Base-by-base conservation (phyloP, 2,329 filamentous ascomycete genomes). In the Chrysoporthe puriensis region DNA sequence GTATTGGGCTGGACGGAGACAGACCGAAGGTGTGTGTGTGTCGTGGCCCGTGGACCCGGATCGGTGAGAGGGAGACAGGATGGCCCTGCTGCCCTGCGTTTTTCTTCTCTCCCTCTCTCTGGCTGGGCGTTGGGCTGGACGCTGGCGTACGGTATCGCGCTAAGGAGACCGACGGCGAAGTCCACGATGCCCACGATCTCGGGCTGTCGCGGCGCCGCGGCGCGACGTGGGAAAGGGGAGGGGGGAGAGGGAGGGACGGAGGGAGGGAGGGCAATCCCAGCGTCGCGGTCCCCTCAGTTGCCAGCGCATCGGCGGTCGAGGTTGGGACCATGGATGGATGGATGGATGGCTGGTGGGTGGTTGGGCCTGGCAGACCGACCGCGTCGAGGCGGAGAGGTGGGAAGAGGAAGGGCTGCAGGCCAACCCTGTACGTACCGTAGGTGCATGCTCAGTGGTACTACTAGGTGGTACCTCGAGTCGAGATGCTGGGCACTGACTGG, bases 221-320 rank as follows among this genome's bases (percentile, higher is more conserved):
- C 44, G 26, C 32, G 52, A 16, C 14, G 8, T 21, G 26, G 43
- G 18, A 50, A 40, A 18, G 40, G 44, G 16, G 26, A 16, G n/a
- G 44, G 26, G 26, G 26, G 26, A 26, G 26, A 26, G 26, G 26
- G 26, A 26, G 26, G 26, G 26, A 26, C 26, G 26, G 46, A 46
- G 46, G 52, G 54, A 64, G 63, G 61, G 52, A 63, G 61, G 61
- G 32, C 3, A 63, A 58, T 48, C 63, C 63, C 54, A 58, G 63
- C 18, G 54, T 32, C 42, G 14, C 16, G 18, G 54, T 58, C 44
- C 16, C 63, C 63, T 57, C 54, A 43, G 36, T 44, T 65, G 63
- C 63, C 63, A 65, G 43, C 63, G 54, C 63, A 65, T 65, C 63
- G 60, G 42, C 40, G 32, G 54, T 44, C 16, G 42, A 34, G 26